Percentiles rank a stretch among this genome's conserved stretches.
phyloP scores from a whole-genome alignment of 1,284 basidiomycete genomes.

The Cryptococcus sp. region DNA sequence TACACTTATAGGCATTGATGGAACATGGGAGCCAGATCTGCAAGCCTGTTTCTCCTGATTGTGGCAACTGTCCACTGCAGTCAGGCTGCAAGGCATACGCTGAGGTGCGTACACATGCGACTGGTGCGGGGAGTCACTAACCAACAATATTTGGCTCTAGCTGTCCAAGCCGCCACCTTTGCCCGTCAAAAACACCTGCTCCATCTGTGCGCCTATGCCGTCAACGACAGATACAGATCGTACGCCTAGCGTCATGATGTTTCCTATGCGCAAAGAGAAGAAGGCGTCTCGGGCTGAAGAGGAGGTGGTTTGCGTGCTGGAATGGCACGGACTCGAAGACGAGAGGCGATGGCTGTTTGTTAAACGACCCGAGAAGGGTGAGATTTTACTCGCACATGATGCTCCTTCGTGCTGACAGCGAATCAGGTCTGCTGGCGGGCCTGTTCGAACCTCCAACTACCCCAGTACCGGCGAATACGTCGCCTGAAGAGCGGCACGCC shows the following conservation, averaged over 20 bases:
- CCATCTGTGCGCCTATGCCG: constrained; percentile 69
- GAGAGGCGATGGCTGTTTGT: constrained; percentile 67
- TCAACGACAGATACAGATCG: constrained; percentile 31
- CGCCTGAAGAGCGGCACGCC: constrained; percentile 9
- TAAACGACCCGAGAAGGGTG: constrained; percentile 80
- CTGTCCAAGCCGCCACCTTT: constrained; percentile 57
- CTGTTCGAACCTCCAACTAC: constrained; percentile 58
- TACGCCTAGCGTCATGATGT: constrained; percentile 63
- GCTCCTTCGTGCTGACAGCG: background rate
- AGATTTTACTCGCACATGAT: constrained; percentile 13
- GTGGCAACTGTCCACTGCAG: constrained; percentile 69
- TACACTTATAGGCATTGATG: constrained; percentile 44
- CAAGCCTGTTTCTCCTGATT: constrained; percentile 76
- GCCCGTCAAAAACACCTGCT: constrained; percentile 61
- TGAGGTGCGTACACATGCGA: constrained; percentile 42
- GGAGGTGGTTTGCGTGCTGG: constrained; percentile 80
- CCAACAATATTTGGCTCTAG: constrained; percentile 9
- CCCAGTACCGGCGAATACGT: constrained; percentile 17
- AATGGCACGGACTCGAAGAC: constrained; percentile 62
- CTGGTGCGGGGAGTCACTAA: no score
- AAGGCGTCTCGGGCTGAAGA: constrained; percentile 83
- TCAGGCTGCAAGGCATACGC: constrained; percentile 67
- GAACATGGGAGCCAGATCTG: constrained; percentile 84
- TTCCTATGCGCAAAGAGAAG: constrained; percentile 83
- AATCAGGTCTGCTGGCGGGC: constrained; percentile 79